These are phyloP conservation scores for Takakia lepidozioides DNA, from an alignment of 225 moss, liverwort and hornwort species.

Conservation along the genomic window DNA sequence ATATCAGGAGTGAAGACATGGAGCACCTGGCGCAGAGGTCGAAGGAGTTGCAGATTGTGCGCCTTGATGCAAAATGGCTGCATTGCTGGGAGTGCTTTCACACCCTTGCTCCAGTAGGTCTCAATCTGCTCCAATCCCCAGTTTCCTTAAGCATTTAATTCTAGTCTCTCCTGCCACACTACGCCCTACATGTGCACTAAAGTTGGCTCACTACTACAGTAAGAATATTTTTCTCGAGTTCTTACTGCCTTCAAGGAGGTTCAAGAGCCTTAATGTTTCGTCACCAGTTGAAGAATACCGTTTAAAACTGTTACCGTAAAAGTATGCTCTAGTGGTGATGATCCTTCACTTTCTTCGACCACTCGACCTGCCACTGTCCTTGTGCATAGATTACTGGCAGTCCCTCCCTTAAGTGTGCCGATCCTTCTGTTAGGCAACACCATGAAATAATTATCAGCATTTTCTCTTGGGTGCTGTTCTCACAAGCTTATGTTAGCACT, in stretches of 20 bases:
- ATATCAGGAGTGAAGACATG: not conserved
- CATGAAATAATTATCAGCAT: too few relatives aligned
- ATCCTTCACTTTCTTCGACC: slow-evolving; percentile 1
- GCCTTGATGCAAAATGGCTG: slow-evolving; percentile 32
- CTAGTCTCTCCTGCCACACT: too few relatives aligned
- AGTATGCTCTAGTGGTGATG: not conserved
- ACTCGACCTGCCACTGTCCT: slow-evolving; percentile 4
- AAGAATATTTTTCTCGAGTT: too few relatives aligned
- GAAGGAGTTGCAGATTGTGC: slow-evolving; percentile 24
- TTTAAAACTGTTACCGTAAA: too few relatives aligned
- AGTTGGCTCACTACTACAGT: too few relatives aligned
- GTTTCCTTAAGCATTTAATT: not conserved
- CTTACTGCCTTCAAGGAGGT: too few relatives aligned
- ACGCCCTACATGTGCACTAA: too few relatives aligned
- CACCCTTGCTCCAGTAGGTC: slow-evolving; percentile 39
- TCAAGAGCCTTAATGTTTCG: too few relatives aligned
- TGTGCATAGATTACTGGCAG: not conserved
- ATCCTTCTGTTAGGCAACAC: not conserved
- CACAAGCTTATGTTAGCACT: too few relatives aligned
- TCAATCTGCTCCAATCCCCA: slow-evolving; percentile 19
- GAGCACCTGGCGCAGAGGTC: slow-evolving; percentile 28
- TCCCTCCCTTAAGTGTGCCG: not conserved
- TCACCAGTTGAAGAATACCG: too few relatives aligned
- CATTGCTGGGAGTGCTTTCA: slow-evolving; percentile 16
- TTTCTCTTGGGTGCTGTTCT: too few relatives aligned